Base-by-base conservation (phyloP, 1,284 basidiomycete genomes). In the Microbotryum silenes-acaulis region DNA sequence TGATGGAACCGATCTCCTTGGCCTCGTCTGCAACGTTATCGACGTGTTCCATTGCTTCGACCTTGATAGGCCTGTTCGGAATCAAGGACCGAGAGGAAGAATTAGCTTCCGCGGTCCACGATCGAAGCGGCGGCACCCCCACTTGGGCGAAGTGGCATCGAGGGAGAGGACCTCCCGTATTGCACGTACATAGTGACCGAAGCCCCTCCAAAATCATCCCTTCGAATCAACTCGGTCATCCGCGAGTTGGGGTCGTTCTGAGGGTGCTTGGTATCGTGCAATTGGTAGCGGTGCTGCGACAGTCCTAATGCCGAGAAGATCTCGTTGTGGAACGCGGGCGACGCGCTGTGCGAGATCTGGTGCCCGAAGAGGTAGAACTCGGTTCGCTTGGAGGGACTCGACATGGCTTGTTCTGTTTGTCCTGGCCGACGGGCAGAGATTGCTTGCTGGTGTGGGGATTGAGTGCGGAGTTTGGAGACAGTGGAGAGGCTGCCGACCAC, bases 281-380 rank as follows among this genome's bases (percentile, higher is more conserved):
- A 78, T 46, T 79, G 78, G 74, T 94, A 97, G 14, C 74, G 74
- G 74, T 93, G 74, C 73, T 92, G 29, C 16, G 91, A 91, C 18
- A 97, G 78, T 1, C 89, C 89, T 23, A 97, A 81, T 18, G 80
- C 73, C 54, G 82, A 75, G 75, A 96, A 97, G 0, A 80, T 91
- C 0, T 88, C 86, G 75, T 97, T 97, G 78, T 98, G 96, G 49
- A 97, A 77, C 5, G 86, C 85, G 0, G 94, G 96, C 1, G 91
- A 96, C 80, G 91, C 85, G 3, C 59, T 61, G 54, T 33, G 50
- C 16, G 18, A 10, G 33, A 18, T 16, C 2, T 20, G 94, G 6
- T 78, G 85, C 14, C 94, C 94, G 69, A 97, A 89, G 56, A 98
- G 81, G 77, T 82, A 89, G 78, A 89, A 94, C 56, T 59, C 29